These are phyloP conservation scores for Amaranthus palmeri DNA, from an alignment of 148 eudicot species.

Conservation along the genomic window DNA sequence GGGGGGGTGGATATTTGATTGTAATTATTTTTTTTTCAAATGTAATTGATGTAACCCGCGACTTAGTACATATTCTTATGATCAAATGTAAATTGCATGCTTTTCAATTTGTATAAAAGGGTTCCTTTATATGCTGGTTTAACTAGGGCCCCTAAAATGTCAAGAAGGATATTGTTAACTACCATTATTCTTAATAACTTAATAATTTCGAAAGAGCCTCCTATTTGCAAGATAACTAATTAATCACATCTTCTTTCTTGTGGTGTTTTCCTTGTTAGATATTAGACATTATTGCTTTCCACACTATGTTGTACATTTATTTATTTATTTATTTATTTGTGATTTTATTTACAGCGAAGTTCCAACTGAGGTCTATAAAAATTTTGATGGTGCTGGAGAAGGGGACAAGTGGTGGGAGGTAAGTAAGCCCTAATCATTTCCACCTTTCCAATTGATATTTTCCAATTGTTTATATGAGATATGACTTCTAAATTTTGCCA, in stretches of 20 bases:
- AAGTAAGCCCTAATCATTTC: conserved; percentile 14
- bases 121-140: too few species aligned
- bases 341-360: conserved; percentile 58
- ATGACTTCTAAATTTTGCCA: not conserved
- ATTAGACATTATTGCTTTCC: not conserved
- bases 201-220: too few species aligned
- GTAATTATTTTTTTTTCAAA: too few species aligned
- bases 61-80: too few species aligned
- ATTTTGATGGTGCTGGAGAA: conserved; percentile 67
- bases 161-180: too few species aligned
- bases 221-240: too few species aligned
- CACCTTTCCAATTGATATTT: conserved; percentile 5
- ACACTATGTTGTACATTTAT: not conserved
- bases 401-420: conserved; percentile 99
- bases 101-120: too few species aligned
- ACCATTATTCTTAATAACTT: too few species aligned
- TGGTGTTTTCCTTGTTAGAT: not conserved
- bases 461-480: not conserved
- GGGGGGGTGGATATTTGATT: too few species aligned
- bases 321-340: not conserved
- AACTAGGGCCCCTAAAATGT: too few species aligned
- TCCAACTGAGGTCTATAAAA: conserved; percentile 77
- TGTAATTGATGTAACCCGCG: too few species aligned
- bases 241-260: not conserved
- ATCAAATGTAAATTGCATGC: too few species aligned